Base-by-base conservation (phyloP, 164 flowering plant species). In the Stephania yunnanensis region DNA sequence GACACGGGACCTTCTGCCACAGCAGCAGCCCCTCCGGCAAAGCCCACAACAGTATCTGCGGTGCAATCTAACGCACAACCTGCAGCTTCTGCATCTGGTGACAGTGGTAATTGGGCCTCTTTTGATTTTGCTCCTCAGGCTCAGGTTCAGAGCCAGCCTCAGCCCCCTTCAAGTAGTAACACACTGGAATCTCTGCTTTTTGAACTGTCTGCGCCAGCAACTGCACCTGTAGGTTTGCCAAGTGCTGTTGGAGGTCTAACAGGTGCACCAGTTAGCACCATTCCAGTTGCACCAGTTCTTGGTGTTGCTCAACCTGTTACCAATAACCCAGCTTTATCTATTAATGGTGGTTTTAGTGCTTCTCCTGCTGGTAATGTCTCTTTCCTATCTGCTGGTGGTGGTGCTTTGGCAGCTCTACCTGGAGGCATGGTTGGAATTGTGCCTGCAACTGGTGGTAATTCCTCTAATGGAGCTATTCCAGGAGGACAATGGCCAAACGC, bases 21-120 rank as follows among this genome's bases (percentile, higher is more conserved):
- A 77, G 75, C 82, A 13, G 63, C 86, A 19, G 84, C 48, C 17
- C 75, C 86, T 25, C 87, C 81, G 78, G 64, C 85, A 74, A 77
- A 73, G 70, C 65, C 76, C 63, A 85, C 81, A 74, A 80, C 31
- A 77, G 17, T 73, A 68, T 70, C 74, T 48, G 58, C 74, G 1
- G 72, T 69, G 73, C 91, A 80, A 73, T 20, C 91, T 10, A 69
- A 77, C 73, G 70, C 80, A 30, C 90, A 86, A 70, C 81, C 88
- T n/a, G 19, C 76, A 65, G 65, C 80, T 22, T 80, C 50, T 80
- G 73, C 93, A 46, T 58, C 83, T 68, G 75, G 55, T 82, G 85
- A 76, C 65, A 74, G 81, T 71, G 83, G 83, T 69, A 86, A 93
- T 75, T 96, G 99, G 99, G 99, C 99, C 55, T 91, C 90, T 74